phyloP scores from a whole-genome alignment of 176 grass and related monocot species.

The Ensete glaucum region DNA sequence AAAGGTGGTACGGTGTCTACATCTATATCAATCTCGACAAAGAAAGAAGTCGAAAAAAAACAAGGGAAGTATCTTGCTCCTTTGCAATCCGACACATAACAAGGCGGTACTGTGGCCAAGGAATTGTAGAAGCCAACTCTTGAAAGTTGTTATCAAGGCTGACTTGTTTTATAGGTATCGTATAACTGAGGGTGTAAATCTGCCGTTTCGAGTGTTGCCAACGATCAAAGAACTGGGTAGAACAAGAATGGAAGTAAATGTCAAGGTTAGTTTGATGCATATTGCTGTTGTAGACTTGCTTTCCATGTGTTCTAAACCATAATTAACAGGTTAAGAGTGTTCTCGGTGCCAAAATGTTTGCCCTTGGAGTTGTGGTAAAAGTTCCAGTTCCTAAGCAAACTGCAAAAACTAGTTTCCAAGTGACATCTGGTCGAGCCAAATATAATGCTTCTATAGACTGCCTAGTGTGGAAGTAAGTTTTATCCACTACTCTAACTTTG shows the following conservation, averaged over 20 bases:
- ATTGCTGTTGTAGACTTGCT: background rate
- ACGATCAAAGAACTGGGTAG: conserved; percentile 99
- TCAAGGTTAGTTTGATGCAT: conserved; percentile 50
- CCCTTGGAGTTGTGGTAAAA: conserved; percentile 93
- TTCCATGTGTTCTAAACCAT: conserved; percentile 14
- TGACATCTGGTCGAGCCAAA: conserved; percentile 95
- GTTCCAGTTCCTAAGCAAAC: conserved; percentile 99
- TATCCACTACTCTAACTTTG: background rate
- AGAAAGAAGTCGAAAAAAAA: too few relatives aligned
- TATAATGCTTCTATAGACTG: conserved; percentile 99
- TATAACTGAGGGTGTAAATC: conserved; percentile 96
- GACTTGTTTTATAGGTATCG: conserved; percentile 55
- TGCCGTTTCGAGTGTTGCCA: conserved; percentile 89
- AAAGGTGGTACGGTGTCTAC: too few relatives aligned
- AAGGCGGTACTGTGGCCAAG: background rate
- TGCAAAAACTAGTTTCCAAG: conserved; percentile 96
- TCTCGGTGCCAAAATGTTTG: conserved; percentile 99
- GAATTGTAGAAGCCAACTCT: background rate
- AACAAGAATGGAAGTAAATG: conserved; percentile 96
- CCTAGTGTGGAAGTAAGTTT: conserved; percentile 98
- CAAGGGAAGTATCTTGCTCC: too few relatives aligned
- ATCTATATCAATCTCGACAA: too few relatives aligned
- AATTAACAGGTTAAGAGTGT: conserved; percentile 83
- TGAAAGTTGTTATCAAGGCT: conserved; percentile 1
- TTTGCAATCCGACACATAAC: too few relatives aligned